These are phyloP conservation scores for Pleurotus tuber-regium DNA, from an alignment of 768 basidiomycete genomes.

Conservation along the genomic window DNA sequence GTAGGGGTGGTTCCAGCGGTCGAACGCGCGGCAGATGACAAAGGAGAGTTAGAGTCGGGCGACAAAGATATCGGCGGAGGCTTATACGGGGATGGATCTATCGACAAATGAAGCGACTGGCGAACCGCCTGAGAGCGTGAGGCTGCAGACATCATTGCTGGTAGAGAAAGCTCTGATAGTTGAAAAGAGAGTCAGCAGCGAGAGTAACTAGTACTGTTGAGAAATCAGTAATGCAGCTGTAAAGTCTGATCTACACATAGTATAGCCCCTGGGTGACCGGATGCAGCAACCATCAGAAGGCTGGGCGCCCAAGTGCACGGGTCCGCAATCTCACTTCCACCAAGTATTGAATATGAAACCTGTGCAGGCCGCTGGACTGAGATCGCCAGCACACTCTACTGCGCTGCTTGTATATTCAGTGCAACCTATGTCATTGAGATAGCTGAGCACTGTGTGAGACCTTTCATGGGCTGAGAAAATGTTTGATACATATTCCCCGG, in stretches of 20 bases:
- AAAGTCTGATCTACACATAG: neutral
- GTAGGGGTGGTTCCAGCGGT: conserved; percentile 28
- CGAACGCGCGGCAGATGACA: conserved; percentile 30
- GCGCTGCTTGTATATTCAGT: too few relatives aligned
- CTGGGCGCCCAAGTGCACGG: neutral
- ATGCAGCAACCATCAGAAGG: neutral
- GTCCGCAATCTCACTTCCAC: neutral
- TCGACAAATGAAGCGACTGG: conserved; percentile 39
- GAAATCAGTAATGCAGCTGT: neutral
- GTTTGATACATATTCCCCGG: too few relatives aligned
- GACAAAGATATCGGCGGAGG: conserved; percentile 25
- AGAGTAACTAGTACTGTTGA: too few relatives aligned
- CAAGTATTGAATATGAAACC: too few relatives aligned
- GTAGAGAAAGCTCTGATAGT: too few relatives aligned
- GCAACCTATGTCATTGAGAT: too few relatives aligned
- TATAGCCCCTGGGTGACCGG: neutral
- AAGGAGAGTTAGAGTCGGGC: conserved; percentile 29
- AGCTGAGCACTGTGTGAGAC: too few relatives aligned
- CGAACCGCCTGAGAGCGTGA: conserved; percentile 32
- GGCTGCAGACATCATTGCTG: conserved; percentile 26
- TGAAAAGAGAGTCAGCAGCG: too few relatives aligned
- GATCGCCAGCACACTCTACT: too few relatives aligned
- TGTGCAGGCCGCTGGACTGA: too few relatives aligned
- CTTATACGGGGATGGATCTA: conserved; percentile 32
- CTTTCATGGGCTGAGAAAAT: too few relatives aligned